Evolutionary conservation across 108 stramenopile species (phyloP).

Genomic region (Epithemia pelagica): DNA sequence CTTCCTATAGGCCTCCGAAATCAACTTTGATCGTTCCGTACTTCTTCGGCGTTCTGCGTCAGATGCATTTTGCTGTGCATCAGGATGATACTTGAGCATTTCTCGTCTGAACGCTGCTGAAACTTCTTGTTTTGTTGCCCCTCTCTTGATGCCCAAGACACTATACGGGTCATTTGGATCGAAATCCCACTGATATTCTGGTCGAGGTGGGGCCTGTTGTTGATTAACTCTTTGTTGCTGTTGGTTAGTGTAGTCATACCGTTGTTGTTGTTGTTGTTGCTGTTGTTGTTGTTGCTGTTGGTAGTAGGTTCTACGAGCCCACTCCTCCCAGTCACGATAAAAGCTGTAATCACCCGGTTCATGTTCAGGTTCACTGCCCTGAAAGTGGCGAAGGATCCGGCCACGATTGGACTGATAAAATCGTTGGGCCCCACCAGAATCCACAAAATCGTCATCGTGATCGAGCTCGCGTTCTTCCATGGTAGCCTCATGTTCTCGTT

Average conservation of each 20-base stretch:
- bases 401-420: conserved; percentile 45
- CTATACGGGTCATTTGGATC: conserved; percentile 74
- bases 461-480: conserved; percentile 19
- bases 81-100: conserved; percentile 80
- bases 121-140: conserved; percentile 61
- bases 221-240: conserved; percentile 16
- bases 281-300: conserved; percentile 50
- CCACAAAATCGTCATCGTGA: conserved; percentile 41
- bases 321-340: conserved; percentile 76
- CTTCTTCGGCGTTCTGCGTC: conserved; percentile 57
- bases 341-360: conserved; percentile 53
- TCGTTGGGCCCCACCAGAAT: conserved; percentile 39
- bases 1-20: conserved; percentile 73
- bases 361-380: conserved; percentile 42
- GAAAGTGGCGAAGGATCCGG: conserved; percentile 41
- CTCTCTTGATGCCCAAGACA: conserved; percentile 50
- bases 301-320: conserved; percentile 66
- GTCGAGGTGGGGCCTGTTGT: conserved; percentile 29
- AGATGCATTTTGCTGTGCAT: conserved; percentile 35
- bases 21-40: conserved; percentile 66
- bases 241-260: no score
- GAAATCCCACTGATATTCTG: conserved; percentile 73
- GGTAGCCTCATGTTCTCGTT: conserved; percentile 59
- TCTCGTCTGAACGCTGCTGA: conserved; percentile 73
- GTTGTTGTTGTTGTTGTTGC: conserved; percentile 17